Evolutionary conservation across 352 stramenopile species (phyloP).

Genomic region (Peronospora belbahrii): DNA sequence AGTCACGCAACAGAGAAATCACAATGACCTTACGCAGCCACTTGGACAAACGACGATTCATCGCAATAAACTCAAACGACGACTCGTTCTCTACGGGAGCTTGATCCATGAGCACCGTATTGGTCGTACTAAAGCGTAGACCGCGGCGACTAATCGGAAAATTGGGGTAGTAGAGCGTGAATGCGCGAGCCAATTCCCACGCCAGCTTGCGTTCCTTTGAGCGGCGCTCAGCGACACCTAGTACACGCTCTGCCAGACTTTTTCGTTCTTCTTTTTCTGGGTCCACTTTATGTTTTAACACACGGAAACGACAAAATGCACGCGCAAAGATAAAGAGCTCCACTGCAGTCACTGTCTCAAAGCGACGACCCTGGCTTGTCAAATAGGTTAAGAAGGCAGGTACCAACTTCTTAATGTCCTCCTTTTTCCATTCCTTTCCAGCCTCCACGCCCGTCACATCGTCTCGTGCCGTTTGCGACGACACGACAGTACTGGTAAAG

Average conservation of each 20-base stretch:
- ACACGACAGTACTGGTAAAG: constrained; percentile 25
- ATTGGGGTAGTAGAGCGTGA: constrained; percentile 28
- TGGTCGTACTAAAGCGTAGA: constrained; percentile 21
- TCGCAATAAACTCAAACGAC: constrained; percentile 29
- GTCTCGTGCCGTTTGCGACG: constrained; percentile 3
- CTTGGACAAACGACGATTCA: constrained; percentile 35
- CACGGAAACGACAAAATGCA: constrained; percentile 32
- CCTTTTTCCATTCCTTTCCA: constrained; percentile 16
- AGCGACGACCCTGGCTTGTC: constrained; percentile 19
- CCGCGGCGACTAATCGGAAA: constrained; percentile 20
- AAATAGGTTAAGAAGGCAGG: constrained; percentile 31
- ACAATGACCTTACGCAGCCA: constrained; percentile 35
- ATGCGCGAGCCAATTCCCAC: constrained; percentile 33
- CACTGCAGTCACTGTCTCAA: constrained; percentile 27
- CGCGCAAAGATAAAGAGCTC: constrained; percentile 37
- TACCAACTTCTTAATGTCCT: constrained; percentile 28
- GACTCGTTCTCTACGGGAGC: constrained; percentile 20
- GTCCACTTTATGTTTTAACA: constrained; percentile 21
- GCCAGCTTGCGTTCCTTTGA: constrained; percentile 29
- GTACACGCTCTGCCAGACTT: constrained; percentile 17
- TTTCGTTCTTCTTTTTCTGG: constrained; percentile 25
- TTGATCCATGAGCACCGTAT: constrained; percentile 32
- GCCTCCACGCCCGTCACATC: constrained; percentile 3
- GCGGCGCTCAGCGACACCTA: constrained; percentile 14
- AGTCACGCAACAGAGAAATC: constrained; percentile 28